Evolutionary conservation across 139 green algal species (phyloP).

Genomic region (Coccomyxa sp.): DNA sequence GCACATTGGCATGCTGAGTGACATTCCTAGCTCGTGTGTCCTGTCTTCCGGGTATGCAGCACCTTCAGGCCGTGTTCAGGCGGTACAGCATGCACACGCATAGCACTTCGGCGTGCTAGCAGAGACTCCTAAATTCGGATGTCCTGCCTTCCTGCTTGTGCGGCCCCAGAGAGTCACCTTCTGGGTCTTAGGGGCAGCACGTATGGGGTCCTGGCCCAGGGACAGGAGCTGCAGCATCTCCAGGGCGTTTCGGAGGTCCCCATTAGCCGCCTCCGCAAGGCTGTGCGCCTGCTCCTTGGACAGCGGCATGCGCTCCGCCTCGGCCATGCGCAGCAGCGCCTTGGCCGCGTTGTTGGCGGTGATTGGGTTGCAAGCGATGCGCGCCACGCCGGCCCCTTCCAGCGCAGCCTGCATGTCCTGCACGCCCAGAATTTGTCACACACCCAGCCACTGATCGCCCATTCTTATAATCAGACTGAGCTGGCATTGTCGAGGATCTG

Average conservation of each 20-base stretch:
- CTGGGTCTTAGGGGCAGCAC: too few relatives aligned
- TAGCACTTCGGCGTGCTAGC: too few relatives aligned
- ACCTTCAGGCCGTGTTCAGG: too few relatives aligned
- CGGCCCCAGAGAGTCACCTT: neutral
- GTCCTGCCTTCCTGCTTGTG: neutral
- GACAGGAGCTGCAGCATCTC: constrained; percentile 38
- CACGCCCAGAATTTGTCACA: too few relatives aligned
- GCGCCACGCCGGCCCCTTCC: constrained; percentile 27
- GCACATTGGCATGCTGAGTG: too few relatives aligned
- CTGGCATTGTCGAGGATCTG: too few relatives aligned
- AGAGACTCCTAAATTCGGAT: too few relatives aligned
- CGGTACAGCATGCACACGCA: too few relatives aligned
- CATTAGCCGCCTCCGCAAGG: constrained; percentile 28
- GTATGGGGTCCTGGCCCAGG: constrained; percentile 7
- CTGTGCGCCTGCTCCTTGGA: constrained; percentile 3
- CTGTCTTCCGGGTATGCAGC: too few relatives aligned
- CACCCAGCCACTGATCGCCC: too few relatives aligned
- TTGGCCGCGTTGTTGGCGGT: constrained; percentile 24
- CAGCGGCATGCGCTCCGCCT: constrained; percentile 17
- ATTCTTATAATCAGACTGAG: too few relatives aligned
- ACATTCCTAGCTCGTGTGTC: too few relatives aligned
- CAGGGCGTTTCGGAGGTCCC: constrained; percentile 46
- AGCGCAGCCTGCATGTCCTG: constrained; percentile 58
- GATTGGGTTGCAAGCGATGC: constrained; percentile 69
- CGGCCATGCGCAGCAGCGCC: constrained; percentile 23